A percentile compares a stretch with the other conserved stretches of the same genome.
Conservation (phyloP, 345 rosid genomes). For the Boechera retrofracta region DNA sequence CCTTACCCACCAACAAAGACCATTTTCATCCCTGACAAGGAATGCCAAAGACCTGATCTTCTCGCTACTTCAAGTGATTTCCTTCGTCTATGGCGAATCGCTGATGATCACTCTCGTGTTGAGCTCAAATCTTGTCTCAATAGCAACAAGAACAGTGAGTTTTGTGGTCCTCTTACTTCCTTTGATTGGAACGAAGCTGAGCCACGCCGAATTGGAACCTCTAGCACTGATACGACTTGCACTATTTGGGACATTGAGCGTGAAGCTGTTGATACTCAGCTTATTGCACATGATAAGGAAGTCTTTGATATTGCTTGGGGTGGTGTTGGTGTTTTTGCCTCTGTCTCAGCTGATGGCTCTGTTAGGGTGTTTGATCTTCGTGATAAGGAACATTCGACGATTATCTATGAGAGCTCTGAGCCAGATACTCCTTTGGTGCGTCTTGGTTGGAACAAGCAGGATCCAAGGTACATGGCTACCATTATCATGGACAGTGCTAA, state of each 20-base stretch:
- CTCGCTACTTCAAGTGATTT: conserved; percentile 93
- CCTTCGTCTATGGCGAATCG: conserved; percentile 89
- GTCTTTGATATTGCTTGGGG: conserved; percentile 99
- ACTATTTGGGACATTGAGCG: conserved; percentile 93
- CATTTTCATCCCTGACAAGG: conserved; percentile 93
- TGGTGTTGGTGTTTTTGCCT: conserved; percentile 90
- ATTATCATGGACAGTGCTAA: conserved; percentile 94
- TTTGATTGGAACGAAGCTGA: conserved; percentile 99
- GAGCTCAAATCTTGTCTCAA: conserved; percentile 80
- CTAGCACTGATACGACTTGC: conserved; percentile 92
- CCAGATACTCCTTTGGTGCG: conserved; percentile 92
- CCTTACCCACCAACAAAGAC: conserved; percentile 90
- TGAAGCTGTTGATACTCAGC: conserved; percentile 91
- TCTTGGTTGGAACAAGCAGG: conserved; percentile 99
- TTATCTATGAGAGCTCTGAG: conserved; percentile 90
- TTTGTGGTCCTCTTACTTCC: conserved; percentile 91
- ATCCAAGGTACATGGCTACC: conserved; percentile 96
- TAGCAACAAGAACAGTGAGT: conserved; percentile 88
- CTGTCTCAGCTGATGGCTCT: conserved; percentile 93
- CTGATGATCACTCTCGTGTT: conserved; percentile 68
- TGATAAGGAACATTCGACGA: conserved; percentile 92
- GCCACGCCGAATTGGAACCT: conserved; percentile 88
- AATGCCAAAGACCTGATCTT: conserved; percentile 86
- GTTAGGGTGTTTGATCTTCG: conserved; percentile 88
- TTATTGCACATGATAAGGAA: conserved; percentile 96